Percentiles rank a stretch among this genome's conserved stretches.
These are phyloP conservation scores for Symbiodinium pilosum DNA, from an alignment of 73 alveolate genomes.

Conservation along the genomic window DNA sequence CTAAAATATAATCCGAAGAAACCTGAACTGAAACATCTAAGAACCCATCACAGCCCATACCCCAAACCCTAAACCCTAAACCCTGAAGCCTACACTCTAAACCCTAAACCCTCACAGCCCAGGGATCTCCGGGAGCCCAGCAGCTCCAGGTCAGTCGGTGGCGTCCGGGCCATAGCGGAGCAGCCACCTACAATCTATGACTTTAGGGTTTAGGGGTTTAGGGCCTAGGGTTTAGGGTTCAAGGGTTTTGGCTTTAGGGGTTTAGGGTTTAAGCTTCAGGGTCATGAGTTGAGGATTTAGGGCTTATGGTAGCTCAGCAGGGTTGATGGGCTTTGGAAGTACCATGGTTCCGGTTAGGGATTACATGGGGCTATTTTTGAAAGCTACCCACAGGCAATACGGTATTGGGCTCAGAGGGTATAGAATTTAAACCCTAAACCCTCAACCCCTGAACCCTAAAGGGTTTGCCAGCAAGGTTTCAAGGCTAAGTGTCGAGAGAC, in stretches of 20 bases:
- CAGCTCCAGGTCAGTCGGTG: conserved; percentile 66
- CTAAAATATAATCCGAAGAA: not conserved
- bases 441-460: too few species aligned
- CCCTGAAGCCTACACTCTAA: not conserved
- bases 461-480: too few species aligned
- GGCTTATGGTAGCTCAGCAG: too few species aligned
- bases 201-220: not conserved
- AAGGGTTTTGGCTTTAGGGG: not conserved
- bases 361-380: too few species aligned
- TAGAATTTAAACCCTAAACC: too few species aligned
- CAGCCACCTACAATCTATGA: conserved; percentile 36
- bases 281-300: too few species aligned
- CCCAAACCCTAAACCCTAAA: not conserved
- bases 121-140: not conserved
- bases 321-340: too few species aligned
- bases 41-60: not conserved
- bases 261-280: too few species aligned
- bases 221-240: not conserved
- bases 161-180: conserved; percentile 25
- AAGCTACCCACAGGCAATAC: too few species aligned
- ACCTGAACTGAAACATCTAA: not conserved
- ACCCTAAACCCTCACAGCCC: not conserved
- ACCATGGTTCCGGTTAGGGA: too few species aligned
- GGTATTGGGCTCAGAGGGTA: too few species aligned
- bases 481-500: too few species aligned